Evolutionary conservation across 1,139 yeast species (phyloP), one percentile per base, ranked within the genome.

Genomic region (Sugiyamaella sp.): DNA sequence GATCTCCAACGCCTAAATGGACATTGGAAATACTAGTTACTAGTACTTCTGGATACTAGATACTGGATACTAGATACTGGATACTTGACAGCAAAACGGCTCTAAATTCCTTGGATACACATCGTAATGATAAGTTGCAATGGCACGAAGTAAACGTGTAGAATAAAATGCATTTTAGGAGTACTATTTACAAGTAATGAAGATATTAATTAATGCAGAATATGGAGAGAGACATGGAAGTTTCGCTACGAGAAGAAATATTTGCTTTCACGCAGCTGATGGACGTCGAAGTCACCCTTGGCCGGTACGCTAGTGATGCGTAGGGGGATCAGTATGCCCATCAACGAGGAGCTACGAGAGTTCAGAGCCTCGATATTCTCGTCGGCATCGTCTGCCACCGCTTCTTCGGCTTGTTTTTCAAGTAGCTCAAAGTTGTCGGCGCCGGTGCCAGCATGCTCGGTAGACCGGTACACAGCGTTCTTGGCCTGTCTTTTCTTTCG

Each of bases 241-340:
- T 14, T 6, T 42, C 40, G 33, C 59, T 54, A 74, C 10, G 81
- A 77, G 72, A 93, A 93, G 77, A 93, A 93, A 71, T 93, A 93
- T 47, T 79, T 79, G 56, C 96, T 88, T 46, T 84, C 80, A 64
- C 80, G 79, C 52, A 93, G 85, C 57, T 80, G 80, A 45, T 75
- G 73, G 42, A 93, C 95, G 66, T 91, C 95, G 66, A 91, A 89
- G 29, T 83, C 84, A 45, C 97, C 99, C 70, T 81, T 86, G 51
- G 79, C 74, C 12, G 98, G 98, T 41, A 90, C 81, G 0, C 76
- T 78, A 0, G 96, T 95, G 62, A 91, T 78, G 49, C 70, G 72
- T 60, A 91, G 74, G 17, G 95, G 96, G 8, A 82, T 83, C 46
- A 82, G 63, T 3, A 71, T 66, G 8, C 66, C 64, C 46, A 71